phyloP scores from a whole-genome alignment of 2,329 filamentous ascomycete genomes.

The Aspergillus unguis region DNA sequence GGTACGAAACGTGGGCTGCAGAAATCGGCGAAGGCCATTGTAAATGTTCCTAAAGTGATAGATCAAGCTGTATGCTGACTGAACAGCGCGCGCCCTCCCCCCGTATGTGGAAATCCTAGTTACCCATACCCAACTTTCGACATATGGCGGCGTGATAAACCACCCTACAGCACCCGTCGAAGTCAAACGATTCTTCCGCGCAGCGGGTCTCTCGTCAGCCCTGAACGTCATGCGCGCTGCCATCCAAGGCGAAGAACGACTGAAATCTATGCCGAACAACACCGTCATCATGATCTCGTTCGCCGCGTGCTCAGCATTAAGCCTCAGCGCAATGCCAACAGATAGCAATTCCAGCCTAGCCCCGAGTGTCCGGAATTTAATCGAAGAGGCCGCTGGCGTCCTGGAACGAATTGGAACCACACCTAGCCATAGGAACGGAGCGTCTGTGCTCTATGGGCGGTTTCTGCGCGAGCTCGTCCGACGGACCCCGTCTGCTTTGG shows the following conservation, averaged over 20 bases:
- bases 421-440: slow-evolving; percentile 64
- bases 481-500: slow-evolving; percentile 29
- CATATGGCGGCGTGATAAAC: slow-evolving; percentile 71
- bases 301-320: slow-evolving; percentile 66
- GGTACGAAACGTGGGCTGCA: slow-evolving; percentile 62
- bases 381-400: slow-evolving; percentile 66
- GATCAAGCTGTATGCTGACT: too few relatives aligned
- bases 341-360: slow-evolving; percentile 57
- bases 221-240: slow-evolving; percentile 72
- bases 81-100: slow-evolving; percentile 47
- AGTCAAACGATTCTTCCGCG: slow-evolving; percentile 69
- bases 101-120: slow-evolving; percentile 74
- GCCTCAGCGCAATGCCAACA: slow-evolving; percentile 58
- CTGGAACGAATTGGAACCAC: slow-evolving; percentile 66
- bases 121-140: slow-evolving; percentile 69
- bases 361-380: slow-evolving; percentile 61
- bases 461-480: slow-evolving; percentile 52
- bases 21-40: slow-evolving; percentile 55
- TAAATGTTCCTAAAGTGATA: slow-evolving; percentile 24
- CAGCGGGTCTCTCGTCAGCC: slow-evolving; percentile 67
- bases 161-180: slow-evolving; percentile 67
- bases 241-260: slow-evolving; percentile 66
- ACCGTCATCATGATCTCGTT: slow-evolving; percentile 77
- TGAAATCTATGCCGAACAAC: slow-evolving; percentile 75
- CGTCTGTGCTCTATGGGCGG: slow-evolving; percentile 59